Evolutionary conservation across 1,139 yeast genomes (phyloP).

Genomic region (Yamadazyma diddensiae): DNA sequence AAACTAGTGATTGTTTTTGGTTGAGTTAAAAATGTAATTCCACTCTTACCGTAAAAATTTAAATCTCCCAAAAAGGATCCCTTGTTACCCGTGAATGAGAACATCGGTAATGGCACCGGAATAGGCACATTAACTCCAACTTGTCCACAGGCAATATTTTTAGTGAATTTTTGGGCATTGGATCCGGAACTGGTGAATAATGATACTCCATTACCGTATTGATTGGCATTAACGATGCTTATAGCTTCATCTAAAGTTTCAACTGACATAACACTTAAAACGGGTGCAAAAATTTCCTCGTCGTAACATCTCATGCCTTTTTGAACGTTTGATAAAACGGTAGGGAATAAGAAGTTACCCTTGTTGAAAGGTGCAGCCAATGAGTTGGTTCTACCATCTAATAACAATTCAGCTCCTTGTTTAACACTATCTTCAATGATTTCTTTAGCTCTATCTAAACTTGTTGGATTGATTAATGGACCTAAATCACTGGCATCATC

Average conservation of each 20-base stretch:
- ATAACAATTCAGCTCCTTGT: slow-evolving; percentile 56
- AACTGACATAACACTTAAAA: slow-evolving; percentile 58
- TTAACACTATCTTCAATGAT: slow-evolving; percentile 56
- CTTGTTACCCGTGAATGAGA: slow-evolving; percentile 77
- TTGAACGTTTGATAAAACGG: slow-evolving; percentile 59
- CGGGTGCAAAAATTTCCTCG: slow-evolving; percentile 79
- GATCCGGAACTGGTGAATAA: slow-evolving; percentile 71
- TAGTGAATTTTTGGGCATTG: slow-evolving; percentile 66
- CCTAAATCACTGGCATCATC: slow-evolving; percentile 63
- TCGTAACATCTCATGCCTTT: slow-evolving; percentile 73
- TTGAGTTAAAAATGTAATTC: slow-evolving; percentile 69
- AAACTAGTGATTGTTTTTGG: slow-evolving; percentile 72
- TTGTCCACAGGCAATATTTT: slow-evolving; percentile 72
- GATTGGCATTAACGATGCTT: slow-evolving; percentile 59
- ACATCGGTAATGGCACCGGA: slow-evolving; percentile 84
- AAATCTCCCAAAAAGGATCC: slow-evolving; percentile 76
- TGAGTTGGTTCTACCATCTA: slow-evolving; percentile 61
- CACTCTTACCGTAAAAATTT: slow-evolving; percentile 78
- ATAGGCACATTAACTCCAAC: slow-evolving; percentile 80
- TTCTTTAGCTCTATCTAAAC: slow-evolving; percentile 52
- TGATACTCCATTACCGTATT: slow-evolving; percentile 73
- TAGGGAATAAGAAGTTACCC: slow-evolving; percentile 77
- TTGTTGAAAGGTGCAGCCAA: slow-evolving; percentile 39
- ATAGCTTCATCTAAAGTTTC: slow-evolving; percentile 76
- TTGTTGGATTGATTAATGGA: slow-evolving; percentile 64